These are phyloP conservation scores for Musa balbisiana DNA, from an alignment of 202 grass and related monocot genomes.

Conservation along the genomic window DNA sequence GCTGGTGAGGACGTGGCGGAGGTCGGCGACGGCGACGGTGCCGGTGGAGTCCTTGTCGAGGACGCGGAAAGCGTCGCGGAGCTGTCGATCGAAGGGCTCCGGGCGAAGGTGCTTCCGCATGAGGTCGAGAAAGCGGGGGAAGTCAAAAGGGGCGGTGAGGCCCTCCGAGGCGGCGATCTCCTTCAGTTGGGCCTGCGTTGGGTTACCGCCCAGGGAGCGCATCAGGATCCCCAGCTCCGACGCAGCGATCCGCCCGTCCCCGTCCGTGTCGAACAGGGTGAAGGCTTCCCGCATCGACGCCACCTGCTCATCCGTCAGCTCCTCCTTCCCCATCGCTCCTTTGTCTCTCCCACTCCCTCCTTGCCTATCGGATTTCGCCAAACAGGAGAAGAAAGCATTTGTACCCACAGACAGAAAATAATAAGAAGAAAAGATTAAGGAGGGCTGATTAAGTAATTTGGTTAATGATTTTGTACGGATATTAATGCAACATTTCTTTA, in stretches of 20 bases:
- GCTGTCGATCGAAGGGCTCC: constrained; percentile 80
- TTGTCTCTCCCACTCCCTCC: too few relatives aligned
- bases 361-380: too few relatives aligned
- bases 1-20: constrained; percentile 82
- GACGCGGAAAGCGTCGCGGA: constrained; percentile 92
- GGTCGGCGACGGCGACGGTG: constrained; percentile 68
- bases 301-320: constrained; percentile 79
- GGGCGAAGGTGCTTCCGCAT: constrained; percentile 82
- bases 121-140: constrained; percentile 86
- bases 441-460: too few relatives aligned
- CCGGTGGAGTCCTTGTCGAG: constrained; percentile 92
- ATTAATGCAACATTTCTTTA: too few relatives aligned
- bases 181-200: constrained; percentile 78
- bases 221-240: constrained; percentile 94
- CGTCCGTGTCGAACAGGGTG: constrained; percentile 93
- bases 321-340: constrained; percentile 54
- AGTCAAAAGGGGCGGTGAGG: constrained; percentile 71
- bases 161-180: constrained; percentile 72
- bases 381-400: too few relatives aligned
- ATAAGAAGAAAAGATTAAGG: too few relatives aligned
- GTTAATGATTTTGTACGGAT: too few relatives aligned
- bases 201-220: constrained; percentile 88
- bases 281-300: constrained; percentile 90
- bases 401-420: too few relatives aligned
- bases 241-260: constrained; percentile 73